A percentile compares a stretch with the other conserved stretches of the same genome.
phyloP scores from a whole-genome alignment of 371 early-diverging fungal species.

The Mucor piriformis region DNA sequence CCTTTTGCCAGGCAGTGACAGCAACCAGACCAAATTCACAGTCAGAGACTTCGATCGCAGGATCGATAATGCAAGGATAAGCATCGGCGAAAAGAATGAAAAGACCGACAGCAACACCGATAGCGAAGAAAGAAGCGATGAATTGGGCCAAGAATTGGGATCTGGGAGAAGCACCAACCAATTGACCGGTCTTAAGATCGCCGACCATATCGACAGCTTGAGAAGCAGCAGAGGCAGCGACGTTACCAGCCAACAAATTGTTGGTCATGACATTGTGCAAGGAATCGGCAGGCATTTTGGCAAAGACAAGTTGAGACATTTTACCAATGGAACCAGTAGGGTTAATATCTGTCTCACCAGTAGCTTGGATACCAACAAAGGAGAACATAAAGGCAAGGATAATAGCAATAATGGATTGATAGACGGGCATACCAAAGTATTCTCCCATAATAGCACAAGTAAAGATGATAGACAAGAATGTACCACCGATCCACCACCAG shows the following conservation, averaged over 20 bases:
- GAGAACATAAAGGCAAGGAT: constrained; percentile 69
- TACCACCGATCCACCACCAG: constrained; percentile 64
- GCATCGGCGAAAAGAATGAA: constrained; percentile 66
- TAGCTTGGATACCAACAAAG: constrained; percentile 71
- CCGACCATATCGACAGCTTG: constrained; percentile 72
- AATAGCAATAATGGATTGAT: constrained; percentile 60
- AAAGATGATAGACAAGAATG: constrained; percentile 58
- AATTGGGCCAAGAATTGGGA: constrained; percentile 69
- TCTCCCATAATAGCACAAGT: constrained; percentile 64
- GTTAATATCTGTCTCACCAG: constrained; percentile 73
- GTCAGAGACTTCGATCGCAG: constrained; percentile 15
- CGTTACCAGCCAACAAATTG: constrained; percentile 66
- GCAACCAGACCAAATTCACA: constrained; percentile 63
- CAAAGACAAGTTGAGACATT: constrained; percentile 65
- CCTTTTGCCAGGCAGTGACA: constrained; percentile 69
- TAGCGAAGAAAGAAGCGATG: constrained; percentile 63
- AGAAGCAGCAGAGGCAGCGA: constrained; percentile 60
- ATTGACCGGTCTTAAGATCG: constrained; percentile 68
- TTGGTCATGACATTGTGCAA: constrained; percentile 47
- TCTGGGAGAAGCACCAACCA: constrained; percentile 62
- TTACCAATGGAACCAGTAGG: constrained; percentile 66
- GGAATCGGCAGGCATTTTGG: constrained; percentile 52
- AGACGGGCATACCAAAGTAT: constrained; percentile 61
- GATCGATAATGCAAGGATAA: constrained; percentile 59
- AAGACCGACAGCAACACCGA: constrained; percentile 57